Evolutionary conservation across 257 asterid genomes (phyloP).

Genomic region (Nicotiana tomentosiformis): DNA sequence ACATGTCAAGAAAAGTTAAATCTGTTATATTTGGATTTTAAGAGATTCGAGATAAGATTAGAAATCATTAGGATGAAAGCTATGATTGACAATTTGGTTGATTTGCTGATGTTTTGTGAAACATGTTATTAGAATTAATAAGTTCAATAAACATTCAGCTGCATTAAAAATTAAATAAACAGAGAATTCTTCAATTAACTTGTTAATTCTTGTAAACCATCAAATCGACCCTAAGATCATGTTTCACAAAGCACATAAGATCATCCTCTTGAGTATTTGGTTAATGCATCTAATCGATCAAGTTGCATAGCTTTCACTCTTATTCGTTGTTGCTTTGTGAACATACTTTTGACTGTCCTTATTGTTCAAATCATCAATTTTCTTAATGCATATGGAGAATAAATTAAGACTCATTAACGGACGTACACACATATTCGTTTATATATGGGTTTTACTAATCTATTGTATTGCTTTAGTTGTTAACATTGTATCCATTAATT

Average conservation of each 20-base stretch:
- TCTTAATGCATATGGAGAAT: background rate
- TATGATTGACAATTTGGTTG: background rate
- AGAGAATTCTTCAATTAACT: background rate
- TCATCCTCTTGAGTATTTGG: background rate
- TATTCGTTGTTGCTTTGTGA: background rate
- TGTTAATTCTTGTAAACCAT: background rate
- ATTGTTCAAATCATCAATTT: background rate
- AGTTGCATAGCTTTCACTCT: too few species aligned
- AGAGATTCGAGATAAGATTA: background rate
- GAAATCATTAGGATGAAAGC: background rate
- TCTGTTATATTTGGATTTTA: background rate
- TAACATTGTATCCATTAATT: background rate
- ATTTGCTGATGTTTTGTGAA: background rate
- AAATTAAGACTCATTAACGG: background rate
- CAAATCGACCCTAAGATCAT: background rate
- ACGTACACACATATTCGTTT: too few species aligned
- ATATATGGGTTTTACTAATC: background rate
- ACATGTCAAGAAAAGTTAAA: background rate
- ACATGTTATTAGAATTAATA: background rate
- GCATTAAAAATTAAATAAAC: background rate
- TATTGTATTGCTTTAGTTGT: background rate
- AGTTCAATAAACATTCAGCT: background rate
- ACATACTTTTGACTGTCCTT: background rate
- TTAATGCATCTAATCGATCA: background rate
- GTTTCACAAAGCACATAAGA: background rate